Conservation (phyloP, 2,329 filamentous ascomycete genomes). For the Phyllosticta paracitricarpa region DNA sequence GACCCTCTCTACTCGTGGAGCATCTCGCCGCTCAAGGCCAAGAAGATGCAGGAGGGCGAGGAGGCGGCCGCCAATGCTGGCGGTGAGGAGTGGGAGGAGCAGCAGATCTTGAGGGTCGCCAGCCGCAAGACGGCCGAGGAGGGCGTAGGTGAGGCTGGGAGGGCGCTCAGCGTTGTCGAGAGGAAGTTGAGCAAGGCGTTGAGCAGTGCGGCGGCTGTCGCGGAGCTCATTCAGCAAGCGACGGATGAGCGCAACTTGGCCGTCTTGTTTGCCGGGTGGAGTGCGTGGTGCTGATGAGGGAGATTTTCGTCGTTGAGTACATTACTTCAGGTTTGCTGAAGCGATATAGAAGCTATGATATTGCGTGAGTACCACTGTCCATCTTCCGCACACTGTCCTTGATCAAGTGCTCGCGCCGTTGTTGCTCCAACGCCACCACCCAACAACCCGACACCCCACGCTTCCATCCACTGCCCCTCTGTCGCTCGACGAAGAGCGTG, state of each 20-base stretch:
- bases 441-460: too few relatives aligned
- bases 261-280: conserved; percentile 51
- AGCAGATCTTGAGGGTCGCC: not conserved
- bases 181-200: conserved; percentile 94
- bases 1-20: conserved; percentile 97
- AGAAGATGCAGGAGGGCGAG: conserved; percentile 52
- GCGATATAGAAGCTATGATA: too few relatives aligned
- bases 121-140: conserved; percentile 26
- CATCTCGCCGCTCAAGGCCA: conserved; percentile 60
- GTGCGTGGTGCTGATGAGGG: conserved; percentile 5
- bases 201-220: conserved; percentile 90
- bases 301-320: too few relatives aligned
- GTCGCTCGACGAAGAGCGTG: too few relatives aligned
- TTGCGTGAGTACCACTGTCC: too few relatives aligned
- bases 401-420: too few relatives aligned
- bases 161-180: conserved; percentile 82
- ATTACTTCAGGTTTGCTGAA: too few relatives aligned
- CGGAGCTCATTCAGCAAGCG: conserved; percentile 92
- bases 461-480: too few relatives aligned
- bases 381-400: too few relatives aligned
- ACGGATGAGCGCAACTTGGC: conserved; percentile 89
- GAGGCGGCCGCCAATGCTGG: conserved; percentile 23
- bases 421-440: too few relatives aligned
- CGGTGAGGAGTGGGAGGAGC: conserved; percentile 20
- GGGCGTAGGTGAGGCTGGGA: conserved; percentile 71